Evolutionary conservation across 805 yeast species (phyloP), one percentile per base, ranked within the genome.

Genomic region (Kregervanrija delftensis): DNA sequence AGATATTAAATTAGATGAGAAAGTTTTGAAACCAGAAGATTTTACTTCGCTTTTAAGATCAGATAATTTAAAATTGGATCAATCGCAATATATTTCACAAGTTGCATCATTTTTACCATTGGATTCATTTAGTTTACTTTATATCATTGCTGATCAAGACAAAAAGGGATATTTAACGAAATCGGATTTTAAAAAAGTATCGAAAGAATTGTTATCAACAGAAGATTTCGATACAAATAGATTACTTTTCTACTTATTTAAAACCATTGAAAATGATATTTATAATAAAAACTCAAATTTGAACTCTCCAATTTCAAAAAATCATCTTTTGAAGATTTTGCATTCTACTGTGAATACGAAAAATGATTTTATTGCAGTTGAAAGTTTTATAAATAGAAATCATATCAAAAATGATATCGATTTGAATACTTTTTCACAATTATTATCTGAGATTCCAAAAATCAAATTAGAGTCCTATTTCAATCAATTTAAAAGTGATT

Each of bases 71-170:
- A 30, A 42, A 33, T 41, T 40, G 4, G 46, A 46, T 22, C 44
- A 44, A 11, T 40, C 47, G 2, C 44, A 47, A 5, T 49, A 46
- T 31, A n/a, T 59, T 1, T 52, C 64, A 2, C 49, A 56, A 15
- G 51, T 56, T 2, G 48, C 61, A 5, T 47, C 63, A 4, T 56
- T 59, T 22, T 71, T 81, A 42, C 73, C 80, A 12, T 66, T 76
- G 11, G 72, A 79, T 50, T 73, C 84, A 4, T 79, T 78, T 61
- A 85, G 84, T 5, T 72, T 90, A 48, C 78, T 91, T 40, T 91
- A 85, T 59, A 70, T 84, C 45, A 79, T 88, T 28, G 87, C 96
- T 12, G 98, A 91, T 65, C 77, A 77, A 47, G 71, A 73, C 35
- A 69, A 73, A 45, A 77, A 78, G 52, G 97, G 96, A 8, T 80